These are phyloP conservation scores for Agrocybe praecox DNA, from an alignment of 768 basidiomycete species.

Conservation along the genomic window DNA sequence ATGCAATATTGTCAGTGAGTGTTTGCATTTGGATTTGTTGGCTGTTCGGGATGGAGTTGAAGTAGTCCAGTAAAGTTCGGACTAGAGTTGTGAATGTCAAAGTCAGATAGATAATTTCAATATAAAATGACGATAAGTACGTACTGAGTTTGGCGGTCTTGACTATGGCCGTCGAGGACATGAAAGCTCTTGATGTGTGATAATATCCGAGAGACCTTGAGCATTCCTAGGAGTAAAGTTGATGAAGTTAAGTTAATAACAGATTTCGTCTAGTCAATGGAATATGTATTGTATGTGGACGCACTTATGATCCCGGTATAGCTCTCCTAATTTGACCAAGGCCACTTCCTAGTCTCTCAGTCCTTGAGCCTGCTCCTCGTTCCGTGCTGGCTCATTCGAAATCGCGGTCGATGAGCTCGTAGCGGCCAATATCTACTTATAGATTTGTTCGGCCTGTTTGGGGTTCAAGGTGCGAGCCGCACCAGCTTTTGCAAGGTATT, in stretches of 20 bases:
- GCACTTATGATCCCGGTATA: slow-evolving; percentile 86
- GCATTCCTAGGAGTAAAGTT: slow-evolving; percentile 81
- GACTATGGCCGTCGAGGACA: slow-evolving; percentile 94
- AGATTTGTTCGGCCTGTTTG: slow-evolving; percentile 69
- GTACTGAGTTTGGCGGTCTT: slow-evolving; percentile 95
- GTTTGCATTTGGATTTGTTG: slow-evolving; percentile 79
- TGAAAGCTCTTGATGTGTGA: slow-evolving; percentile 84
- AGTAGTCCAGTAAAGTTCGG: slow-evolving; percentile 91
- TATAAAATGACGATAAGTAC: slow-evolving; percentile 21
- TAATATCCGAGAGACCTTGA: slow-evolving; percentile 81
- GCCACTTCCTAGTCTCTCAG: slow-evolving; percentile 85
- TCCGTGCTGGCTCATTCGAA: slow-evolving; percentile 29
- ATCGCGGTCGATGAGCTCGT: slow-evolving; percentile 32
- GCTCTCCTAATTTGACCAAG: slow-evolving; percentile 81
- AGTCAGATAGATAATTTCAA: neutral
- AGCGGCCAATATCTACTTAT: slow-evolving; percentile 65
- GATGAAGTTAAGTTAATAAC: no score
- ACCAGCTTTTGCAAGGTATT: slow-evolving; percentile 61
- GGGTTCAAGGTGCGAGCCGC: slow-evolving; percentile 41
- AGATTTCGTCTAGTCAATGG: neutral
- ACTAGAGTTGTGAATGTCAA: no score
- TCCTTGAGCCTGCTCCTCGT: slow-evolving; percentile 53
- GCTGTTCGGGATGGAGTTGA: slow-evolving; percentile 76
- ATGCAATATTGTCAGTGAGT: slow-evolving; percentile 88
- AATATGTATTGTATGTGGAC: slow-evolving; percentile 23